phyloP scores from a whole-genome alignment of 495 filamentous ascomycete genomes.

The Penicillium turbatum region DNA sequence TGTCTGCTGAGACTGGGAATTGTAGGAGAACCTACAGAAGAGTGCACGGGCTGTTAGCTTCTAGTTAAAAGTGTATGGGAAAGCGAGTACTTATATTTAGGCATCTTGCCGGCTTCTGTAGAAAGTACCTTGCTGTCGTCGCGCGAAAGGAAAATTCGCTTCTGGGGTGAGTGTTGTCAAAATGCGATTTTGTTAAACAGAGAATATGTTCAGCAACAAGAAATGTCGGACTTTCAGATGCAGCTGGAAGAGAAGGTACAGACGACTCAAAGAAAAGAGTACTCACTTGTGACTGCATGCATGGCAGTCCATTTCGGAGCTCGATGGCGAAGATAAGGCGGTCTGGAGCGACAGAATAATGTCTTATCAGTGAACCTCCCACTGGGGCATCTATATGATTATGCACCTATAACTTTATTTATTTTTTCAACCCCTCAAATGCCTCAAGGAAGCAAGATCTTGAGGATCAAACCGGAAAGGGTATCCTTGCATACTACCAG shows the following conservation, averaged over 20 bases:
- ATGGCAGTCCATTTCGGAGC: conserved; percentile 9
- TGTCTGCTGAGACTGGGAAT: not conserved
- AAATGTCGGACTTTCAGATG: not conserved
- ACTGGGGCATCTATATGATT: no score
- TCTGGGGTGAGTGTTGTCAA: conserved; percentile 9
- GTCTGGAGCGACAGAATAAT: conserved; percentile 17
- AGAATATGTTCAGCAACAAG: no score
- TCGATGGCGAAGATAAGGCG: conserved; percentile 19
- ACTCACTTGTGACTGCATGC: not conserved
- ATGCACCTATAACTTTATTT: no score
- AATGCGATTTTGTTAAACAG: not conserved
- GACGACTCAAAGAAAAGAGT: not conserved
- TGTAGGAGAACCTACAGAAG: conserved; percentile 58
- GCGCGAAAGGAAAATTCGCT: conserved; percentile 24
- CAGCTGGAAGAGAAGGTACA: not conserved
- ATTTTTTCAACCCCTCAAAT: no score
- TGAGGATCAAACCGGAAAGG: no score
- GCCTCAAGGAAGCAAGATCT: no score
- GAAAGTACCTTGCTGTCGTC: conserved; percentile 17
- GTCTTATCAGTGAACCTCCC: not conserved
- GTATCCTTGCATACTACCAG: no score
- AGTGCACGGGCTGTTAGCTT: conserved; percentile 54
- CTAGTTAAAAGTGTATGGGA: not conserved
- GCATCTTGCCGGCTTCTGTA: conserved; percentile 52
- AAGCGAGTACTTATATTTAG: conserved; percentile 66